Percentiles rank a stretch among this genome's conserved stretches.
Conservation (phyloP, 495 filamentous ascomycete genomes). For the Talaromyces borbonicus region DNA sequence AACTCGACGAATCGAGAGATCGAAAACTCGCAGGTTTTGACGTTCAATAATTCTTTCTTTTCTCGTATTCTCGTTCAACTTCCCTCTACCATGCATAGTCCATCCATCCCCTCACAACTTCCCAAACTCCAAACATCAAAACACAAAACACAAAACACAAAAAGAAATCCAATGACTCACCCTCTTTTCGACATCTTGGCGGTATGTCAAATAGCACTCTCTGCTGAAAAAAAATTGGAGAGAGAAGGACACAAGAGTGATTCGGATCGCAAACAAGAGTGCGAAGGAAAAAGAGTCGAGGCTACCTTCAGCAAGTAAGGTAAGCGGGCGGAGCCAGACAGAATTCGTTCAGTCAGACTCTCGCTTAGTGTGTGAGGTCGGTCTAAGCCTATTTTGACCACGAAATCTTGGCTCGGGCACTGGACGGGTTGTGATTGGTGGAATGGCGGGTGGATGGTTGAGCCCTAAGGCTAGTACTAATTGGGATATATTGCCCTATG, state of each 20-base stretch:
- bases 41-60: too few species aligned
- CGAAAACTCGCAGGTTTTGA: too few species aligned
- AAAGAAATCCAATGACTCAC: slow-evolving; percentile 25
- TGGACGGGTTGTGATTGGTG: slow-evolving; percentile 14
- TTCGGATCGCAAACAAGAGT: slow-evolving; percentile 29
- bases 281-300: slow-evolving; percentile 26
- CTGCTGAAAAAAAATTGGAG: slow-evolving; percentile 25
- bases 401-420: slow-evolving; percentile 34
- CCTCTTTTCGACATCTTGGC: slow-evolving; percentile 50
- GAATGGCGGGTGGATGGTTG: neutral
- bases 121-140: neutral
- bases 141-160: neutral
- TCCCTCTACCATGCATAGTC: neutral
- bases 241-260: too few species aligned
- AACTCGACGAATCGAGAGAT: too few species aligned
- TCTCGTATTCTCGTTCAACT: too few species aligned
- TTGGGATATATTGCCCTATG: slow-evolving; percentile 6
- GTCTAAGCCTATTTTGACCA: slow-evolving; percentile 15
- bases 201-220: slow-evolving; percentile 34
- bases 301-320: slow-evolving; percentile 19
- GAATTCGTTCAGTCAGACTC: slow-evolving; percentile 20
- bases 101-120: neutral
- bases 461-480: slow-evolving; percentile 32
- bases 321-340: too few species aligned
- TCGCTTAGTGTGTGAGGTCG: slow-evolving; percentile 37